These are phyloP conservation scores for Astrephomene gubernaculifera DNA, from an alignment of 139 green algal genomes.

Conservation along the genomic window DNA sequence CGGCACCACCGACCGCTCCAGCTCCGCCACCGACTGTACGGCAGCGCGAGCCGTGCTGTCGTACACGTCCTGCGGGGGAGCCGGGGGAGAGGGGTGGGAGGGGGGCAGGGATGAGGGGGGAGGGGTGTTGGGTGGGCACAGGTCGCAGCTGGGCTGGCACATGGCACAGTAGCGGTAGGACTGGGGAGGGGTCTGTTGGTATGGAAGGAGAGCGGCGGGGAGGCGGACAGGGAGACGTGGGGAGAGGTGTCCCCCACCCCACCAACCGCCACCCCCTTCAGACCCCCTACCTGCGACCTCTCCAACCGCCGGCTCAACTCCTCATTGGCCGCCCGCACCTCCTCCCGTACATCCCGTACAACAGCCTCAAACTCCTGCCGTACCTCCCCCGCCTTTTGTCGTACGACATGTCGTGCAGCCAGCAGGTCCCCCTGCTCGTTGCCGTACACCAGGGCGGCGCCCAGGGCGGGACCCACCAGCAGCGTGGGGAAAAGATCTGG, in stretches of 20 bases:
- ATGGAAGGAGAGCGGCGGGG: no score
- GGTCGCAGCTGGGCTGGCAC: not conserved
- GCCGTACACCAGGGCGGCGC: constrained; percentile 55
- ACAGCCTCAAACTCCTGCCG: constrained; percentile 28
- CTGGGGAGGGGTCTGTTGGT: not conserved
- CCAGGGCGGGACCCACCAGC: constrained; percentile 51
- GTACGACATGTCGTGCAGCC: constrained; percentile 43
- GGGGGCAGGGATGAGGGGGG: not conserved
- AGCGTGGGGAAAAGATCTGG: constrained; percentile 55
- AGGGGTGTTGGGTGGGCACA: not conserved
- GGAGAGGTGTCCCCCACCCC: no score
- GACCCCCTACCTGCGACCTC: not conserved
- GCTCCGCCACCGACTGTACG: not conserved
- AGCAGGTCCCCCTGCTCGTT: constrained; percentile 53
- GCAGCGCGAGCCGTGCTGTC: constrained; percentile 8
- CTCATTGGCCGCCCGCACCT: not conserved
- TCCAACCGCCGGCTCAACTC: not conserved
- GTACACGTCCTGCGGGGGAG: not conserved
- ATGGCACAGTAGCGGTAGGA: not conserved
- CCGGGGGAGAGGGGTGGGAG: no score
- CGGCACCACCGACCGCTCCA: constrained; percentile 42
- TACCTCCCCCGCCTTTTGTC: not conserved
- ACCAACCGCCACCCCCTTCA: not conserved
- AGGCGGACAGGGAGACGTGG: no score
- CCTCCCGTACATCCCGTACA: constrained; percentile 14